Evolutionary conservation across 352 stramenopile genomes (phyloP), one percentile per base, ranked within the genome.

Genomic region (Globisporangium cederbergense): DNA sequence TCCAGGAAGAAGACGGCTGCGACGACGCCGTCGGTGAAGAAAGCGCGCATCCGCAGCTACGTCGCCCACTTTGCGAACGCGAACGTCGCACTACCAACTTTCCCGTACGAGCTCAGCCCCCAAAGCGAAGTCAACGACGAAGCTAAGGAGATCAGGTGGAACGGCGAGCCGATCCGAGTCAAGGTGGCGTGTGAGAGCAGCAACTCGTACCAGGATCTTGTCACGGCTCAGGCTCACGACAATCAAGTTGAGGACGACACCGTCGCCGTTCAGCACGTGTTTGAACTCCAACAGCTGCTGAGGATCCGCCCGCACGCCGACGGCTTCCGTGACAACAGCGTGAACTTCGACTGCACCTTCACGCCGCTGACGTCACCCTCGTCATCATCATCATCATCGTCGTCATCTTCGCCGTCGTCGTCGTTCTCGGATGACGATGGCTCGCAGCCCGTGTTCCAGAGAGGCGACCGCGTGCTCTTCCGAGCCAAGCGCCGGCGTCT

Each of bases 381-480:
- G 1, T 57, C 52, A 18, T 42, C 74, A 0, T 75, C 65, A 0
- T 18, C 66, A 59, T 20, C 58, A 66, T 2, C 49, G 54, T 25
- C 67, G 2, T 57, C 62, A 11, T 40, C 18, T 2, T 62, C 51
- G 3, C 50, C 18, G 4, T 62, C 51, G 3, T 55, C 58, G 2
- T 60, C 51, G 6, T 46, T 66, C 49, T 71, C 71, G 0, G 70
- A 82, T 16, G 71, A 75, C 10, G 56, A 67, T 16, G n/a, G 45
- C 61, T 16, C 28, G 13, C 7, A 58, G 18, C 62, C 61, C 0
- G 65, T 74, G n/a, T 88, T 87, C 61, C 65, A 76, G 20, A 69
- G 71, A 25, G 77, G 81, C 10, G 81, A 90, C 46, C 63, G 67
- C 6, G 77, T 90, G 13, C 56, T 83, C n/a, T 86, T 90, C 32